Conservation (phyloP, 768 basidiomycete species). For the Pulveroboletus frians region DNA sequence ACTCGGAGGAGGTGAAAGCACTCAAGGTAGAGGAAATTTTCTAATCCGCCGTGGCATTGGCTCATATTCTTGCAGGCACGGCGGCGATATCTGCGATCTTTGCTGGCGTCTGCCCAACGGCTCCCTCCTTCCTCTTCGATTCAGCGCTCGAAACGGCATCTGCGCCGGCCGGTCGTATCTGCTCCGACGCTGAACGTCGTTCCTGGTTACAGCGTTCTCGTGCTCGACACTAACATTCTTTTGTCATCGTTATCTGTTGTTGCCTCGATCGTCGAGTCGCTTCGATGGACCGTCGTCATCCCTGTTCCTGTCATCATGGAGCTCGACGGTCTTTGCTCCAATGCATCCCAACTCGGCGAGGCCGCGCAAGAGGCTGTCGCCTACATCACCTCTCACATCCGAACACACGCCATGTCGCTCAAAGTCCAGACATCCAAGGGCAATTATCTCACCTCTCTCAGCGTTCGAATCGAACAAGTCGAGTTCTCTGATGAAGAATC, state of each 20-base stretch:
- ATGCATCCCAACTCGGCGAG: conserved; percentile 61
- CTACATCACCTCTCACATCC: conserved; percentile 73
- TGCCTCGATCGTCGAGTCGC: conserved; percentile 68
- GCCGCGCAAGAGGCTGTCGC: conserved; percentile 68
- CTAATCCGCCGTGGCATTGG: conserved; percentile 1
- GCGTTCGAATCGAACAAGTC: conserved; percentile 77
- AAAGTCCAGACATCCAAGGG: conserved; percentile 95
- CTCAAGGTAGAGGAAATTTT: conserved; percentile 56
- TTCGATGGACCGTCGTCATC: conserved; percentile 82
- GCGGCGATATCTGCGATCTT: conserved; percentile 62
- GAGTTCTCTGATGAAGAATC: conserved; percentile 52
- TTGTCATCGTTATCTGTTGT: conserved; percentile 77
- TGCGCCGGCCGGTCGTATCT: conserved; percentile 27
- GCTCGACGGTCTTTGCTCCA: conserved; percentile 80
- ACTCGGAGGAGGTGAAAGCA: conserved; percentile 68
- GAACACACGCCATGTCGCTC: conserved; percentile 67
- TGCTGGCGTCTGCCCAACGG: conserved; percentile 50
- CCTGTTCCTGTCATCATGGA: conserved; percentile 97
- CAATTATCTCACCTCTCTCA: conserved; percentile 83
- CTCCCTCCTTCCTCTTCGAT: conserved; percentile 21
- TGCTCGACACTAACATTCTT: conserved; percentile 93
- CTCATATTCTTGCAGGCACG: conserved; percentile 48
- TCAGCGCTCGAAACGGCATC: conserved; percentile 25
- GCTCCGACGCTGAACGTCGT: conserved; percentile 52
- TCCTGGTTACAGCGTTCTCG: conserved; percentile 84